Percentiles rank a stretch among this genome's conserved stretches.
Conservation (phyloP, 1,139 yeast species). For the Candida frijolesensis region DNA sequence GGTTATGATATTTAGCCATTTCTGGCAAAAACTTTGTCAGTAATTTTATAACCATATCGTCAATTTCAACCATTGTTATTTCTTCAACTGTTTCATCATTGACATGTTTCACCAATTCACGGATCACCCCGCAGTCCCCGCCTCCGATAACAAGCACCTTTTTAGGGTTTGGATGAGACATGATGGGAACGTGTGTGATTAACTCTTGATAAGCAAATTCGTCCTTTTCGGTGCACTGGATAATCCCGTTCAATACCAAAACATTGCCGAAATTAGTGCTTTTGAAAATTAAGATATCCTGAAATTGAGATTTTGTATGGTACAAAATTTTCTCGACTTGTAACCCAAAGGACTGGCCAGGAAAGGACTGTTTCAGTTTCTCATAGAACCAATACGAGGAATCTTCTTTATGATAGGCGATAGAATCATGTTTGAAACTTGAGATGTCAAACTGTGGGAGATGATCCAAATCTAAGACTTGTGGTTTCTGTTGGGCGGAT, state of each 20-base stretch:
- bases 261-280: slow-evolving; percentile 81
- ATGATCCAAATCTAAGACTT: background rate
- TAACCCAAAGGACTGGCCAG: slow-evolving; percentile 48
- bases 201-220: slow-evolving; percentile 91
- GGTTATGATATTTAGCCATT: slow-evolving; percentile 73
- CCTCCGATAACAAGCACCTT: slow-evolving; percentile 88
- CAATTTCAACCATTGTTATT: slow-evolving; percentile 88
- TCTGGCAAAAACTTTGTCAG: slow-evolving; percentile 75
- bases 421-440: slow-evolving; percentile 29
- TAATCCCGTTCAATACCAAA: slow-evolving; percentile 80
- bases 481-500: slow-evolving; percentile 6
- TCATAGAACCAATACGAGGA: slow-evolving; percentile 47
- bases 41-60: slow-evolving; percentile 77
- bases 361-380: slow-evolving; percentile 36
- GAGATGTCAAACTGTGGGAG: slow-evolving; percentile 17
- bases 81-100: slow-evolving; percentile 54
- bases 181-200: slow-evolving; percentile 78
- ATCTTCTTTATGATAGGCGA: slow-evolving; percentile 24
- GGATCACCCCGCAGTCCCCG: slow-evolving; percentile 90
- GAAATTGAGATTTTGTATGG: slow-evolving; percentile 39
- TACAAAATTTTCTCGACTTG: slow-evolving; percentile 36
- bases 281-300: slow-evolving; percentile 67
- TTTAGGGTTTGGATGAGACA: slow-evolving; percentile 73
- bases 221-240: slow-evolving; percentile 87
- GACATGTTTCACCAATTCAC: slow-evolving; percentile 81